Evolutionary conservation across 306 rosid genomes (phyloP).

Genomic region (Bauhinia variegata): DNA sequence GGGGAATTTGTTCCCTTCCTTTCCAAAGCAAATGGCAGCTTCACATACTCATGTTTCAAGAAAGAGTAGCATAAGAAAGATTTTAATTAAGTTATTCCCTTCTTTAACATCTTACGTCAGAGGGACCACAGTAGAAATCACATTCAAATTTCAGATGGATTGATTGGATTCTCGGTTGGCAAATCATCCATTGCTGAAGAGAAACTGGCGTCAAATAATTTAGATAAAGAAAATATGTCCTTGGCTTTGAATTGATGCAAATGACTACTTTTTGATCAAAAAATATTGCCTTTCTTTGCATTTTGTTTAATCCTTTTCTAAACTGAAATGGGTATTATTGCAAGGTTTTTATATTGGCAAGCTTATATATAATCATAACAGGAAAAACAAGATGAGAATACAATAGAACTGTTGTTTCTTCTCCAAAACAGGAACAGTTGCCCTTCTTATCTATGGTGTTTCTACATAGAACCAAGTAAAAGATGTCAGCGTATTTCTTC

Average conservation of each 20-base stretch:
- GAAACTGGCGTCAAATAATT: neutral
- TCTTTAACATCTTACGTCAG: slow-evolving; percentile 18
- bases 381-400: too few relatives aligned
- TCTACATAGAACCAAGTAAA: too few relatives aligned
- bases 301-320: too few relatives aligned
- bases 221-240: neutral
- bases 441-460: too few relatives aligned
- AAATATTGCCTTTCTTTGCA: too few relatives aligned
- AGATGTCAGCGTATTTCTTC: too few relatives aligned
- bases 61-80: neutral
- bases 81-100: neutral
- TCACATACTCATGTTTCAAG: slow-evolving; percentile 19
- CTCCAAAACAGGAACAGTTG: too few relatives aligned
- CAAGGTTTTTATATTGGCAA: too few relatives aligned
- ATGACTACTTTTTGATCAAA: too few relatives aligned
- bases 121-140: slow-evolving; percentile 30
- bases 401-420: too few relatives aligned
- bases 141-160: slow-evolving; percentile 10
- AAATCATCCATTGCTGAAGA: neutral
- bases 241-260: neutral
- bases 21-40: slow-evolving; percentile 37
- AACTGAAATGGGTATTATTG: too few relatives aligned
- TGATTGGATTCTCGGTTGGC: neutral
- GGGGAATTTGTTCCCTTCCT: slow-evolving; percentile 32
- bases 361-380: too few relatives aligned